A percentile compares a stretch with the other conserved stretches of the same genome.
phyloP scores from a whole-genome alignment of 2,329 filamentous ascomycete genomes.

The Fonsecaea multimorphosa region DNA sequence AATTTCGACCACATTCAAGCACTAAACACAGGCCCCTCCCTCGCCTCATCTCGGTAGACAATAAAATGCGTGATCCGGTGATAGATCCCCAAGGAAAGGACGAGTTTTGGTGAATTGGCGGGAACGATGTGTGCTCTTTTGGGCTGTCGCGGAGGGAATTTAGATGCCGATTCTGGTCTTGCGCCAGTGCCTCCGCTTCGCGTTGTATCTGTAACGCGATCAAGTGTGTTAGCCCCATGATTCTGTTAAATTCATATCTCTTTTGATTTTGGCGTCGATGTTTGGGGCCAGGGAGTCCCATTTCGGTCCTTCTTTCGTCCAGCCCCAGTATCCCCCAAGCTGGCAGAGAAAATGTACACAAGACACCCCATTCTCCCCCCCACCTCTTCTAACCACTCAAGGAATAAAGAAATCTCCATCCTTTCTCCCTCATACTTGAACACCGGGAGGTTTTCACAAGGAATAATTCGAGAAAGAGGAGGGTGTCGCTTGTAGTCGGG shows the following conservation, averaged over 20 bases:
- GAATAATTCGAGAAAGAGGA: too few species aligned
- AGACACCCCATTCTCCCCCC: too few species aligned
- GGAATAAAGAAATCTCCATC: not conserved
- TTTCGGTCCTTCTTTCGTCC: too few species aligned
- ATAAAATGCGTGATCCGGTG: not conserved
- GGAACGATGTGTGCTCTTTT: not conserved
- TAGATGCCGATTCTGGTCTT: slow-evolving; percentile 99
- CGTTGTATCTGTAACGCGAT: slow-evolving; percentile 81
- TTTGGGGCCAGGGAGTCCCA: too few species aligned
- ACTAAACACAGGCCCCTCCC: not conserved
- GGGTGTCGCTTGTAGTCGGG: too few species aligned
- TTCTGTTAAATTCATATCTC: not conserved
- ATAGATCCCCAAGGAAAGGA: not conserved
- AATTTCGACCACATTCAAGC: not conserved
- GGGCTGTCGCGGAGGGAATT: slow-evolving; percentile 57
- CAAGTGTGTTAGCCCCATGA: slow-evolving; percentile 13
- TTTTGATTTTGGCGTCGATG: not conserved
- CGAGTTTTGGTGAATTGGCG: not conserved
- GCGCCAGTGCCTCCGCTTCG: slow-evolving; percentile 99
- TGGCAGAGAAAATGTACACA: not conserved
- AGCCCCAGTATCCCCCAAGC: not conserved
- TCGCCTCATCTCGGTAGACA: not conserved
- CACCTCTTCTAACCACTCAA: not conserved
- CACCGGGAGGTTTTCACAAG: too few species aligned
- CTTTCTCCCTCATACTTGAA: too few species aligned